Base-by-base conservation (phyloP, 495 filamentous ascomycete species). In the Lophiotrema nucula region DNA sequence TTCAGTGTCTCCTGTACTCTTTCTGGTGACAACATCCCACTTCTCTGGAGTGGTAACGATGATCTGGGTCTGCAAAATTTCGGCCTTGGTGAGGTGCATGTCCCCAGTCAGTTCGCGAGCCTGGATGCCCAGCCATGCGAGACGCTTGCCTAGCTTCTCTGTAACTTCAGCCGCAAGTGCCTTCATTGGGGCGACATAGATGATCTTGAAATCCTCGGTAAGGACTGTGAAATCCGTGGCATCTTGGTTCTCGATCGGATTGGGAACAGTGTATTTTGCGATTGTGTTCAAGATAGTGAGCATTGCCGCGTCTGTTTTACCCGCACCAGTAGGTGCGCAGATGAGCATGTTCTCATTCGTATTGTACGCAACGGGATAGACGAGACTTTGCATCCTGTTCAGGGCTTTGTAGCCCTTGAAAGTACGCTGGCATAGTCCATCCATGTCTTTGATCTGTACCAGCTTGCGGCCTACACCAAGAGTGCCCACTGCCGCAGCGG, bases 241-340 rank as follows among this genome's bases (percentile, higher is more conserved):
- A 48, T 83, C 78, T 0, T 83, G 85, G n/a, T 88, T 72, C 47
- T 92, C 89, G 3, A 81, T 70, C 0, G 91, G 92, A 65, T 82
- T 88, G 0, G 95, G 92, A 11, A 77, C 74, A 6, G 87, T 81
- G 66, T 97, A 92, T 70, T 95, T 92, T 21, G 84, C 81, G 53
- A 99, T 82, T 1, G 88, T 85, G 68, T 95, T 92, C 42, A 99
- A 75, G 47, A 99, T 88, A 0, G 93, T 89, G 54, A 99, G 77
- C 89, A 97, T 90, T n/a, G 93, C 93, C 0, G 91, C 95, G 67
- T 99, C 95, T 6, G 93, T 99, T 77, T 99, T 99, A 83, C 93
- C 85, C 43, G 93, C 93, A 83, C 93, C 93, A 58, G 93, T 99
- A 1, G 93, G 93, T 12, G 93, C 93, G 73, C 93, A 99, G 50